A percentile compares a stretch with the other conserved stretches of the same genome.
Conservation (phyloP, 345 rosid genomes). For the Salix caprea region DNA sequence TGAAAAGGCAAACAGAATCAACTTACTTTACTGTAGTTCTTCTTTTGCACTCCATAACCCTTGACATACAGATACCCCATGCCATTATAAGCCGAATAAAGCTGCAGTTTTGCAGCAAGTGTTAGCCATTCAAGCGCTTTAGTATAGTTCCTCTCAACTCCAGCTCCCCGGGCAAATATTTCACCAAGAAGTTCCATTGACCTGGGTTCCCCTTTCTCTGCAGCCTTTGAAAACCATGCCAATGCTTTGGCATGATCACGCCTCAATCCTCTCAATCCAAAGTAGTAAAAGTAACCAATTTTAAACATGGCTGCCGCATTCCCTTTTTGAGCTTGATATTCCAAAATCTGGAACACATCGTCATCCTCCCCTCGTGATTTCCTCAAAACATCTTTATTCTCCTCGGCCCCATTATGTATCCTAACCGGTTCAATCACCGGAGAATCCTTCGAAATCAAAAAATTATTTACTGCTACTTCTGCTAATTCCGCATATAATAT, state of each 20-base stretch:
- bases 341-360: constrained; percentile 94
- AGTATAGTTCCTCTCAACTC: constrained; percentile 94
- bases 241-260: constrained; percentile 87
- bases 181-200: constrained; percentile 98
- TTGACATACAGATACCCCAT: constrained; percentile 94
- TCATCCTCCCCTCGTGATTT: constrained; percentile 95
- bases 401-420: constrained; percentile 92
- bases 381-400: constrained; percentile 86
- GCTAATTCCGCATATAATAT: constrained; percentile 81
- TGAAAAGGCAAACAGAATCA: not conserved
- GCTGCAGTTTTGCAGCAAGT: constrained; percentile 76
- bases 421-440: constrained; percentile 85
- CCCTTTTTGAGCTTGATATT: constrained; percentile 96
- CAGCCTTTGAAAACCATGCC: constrained; percentile 85
- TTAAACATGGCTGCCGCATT: constrained; percentile 85
- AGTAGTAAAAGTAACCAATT: constrained; percentile 84
- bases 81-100: constrained; percentile 86
- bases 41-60: constrained; percentile 95
- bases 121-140: constrained; percentile 90
- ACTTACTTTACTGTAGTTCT: constrained; percentile 81
- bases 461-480: constrained; percentile 84
- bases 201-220: constrained; percentile 82
- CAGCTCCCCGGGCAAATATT: constrained; percentile 96
- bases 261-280: constrained; percentile 91
- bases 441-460: constrained; percentile 83